Evolutionary conservation across 2,329 filamentous ascomycete genomes (phyloP), one percentile per base, ranked within the genome.

Genomic region (Cadophora luteo-olivacea): DNA sequence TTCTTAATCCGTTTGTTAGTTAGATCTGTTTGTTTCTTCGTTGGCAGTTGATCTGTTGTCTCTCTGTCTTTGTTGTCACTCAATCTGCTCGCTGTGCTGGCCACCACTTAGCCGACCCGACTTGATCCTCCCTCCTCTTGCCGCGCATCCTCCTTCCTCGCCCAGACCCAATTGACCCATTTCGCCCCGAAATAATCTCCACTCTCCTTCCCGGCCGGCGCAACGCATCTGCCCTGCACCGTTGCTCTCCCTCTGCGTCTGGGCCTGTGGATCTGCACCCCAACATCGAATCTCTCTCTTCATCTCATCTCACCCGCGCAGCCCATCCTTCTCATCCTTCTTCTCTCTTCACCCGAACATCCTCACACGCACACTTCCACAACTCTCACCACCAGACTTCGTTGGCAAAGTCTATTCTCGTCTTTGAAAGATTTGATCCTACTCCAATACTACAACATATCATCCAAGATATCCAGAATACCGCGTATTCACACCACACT

Each of bases 381-480:
- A 25, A 38, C 57, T 51, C 33, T 38, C 64, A 33, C 64, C 54
- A 38, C n/a, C 77, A 78, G 81, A 77, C 84, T 86, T 86, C 84
- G 84, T 86, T 86, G 84, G 84, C 84, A 86, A 83, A 86, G 84
- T 85, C 83, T 81, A 70, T 68, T 62, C 72, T 71, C 66, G 73
- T 73, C 70, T 75, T 78, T 74, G 71, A 73, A 58, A 72, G 74
- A 75, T 77, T 72, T 11, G n/a, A 67, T 11, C 38, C 38, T 48
- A 64, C 29, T 32, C 24, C 73, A 74, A 73, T 74, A 75, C 68
- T 76, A 65, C 48, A 57, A 60, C 29, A 33, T 52, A 32, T n/a
- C 22, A 19, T 14, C 41, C 36, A 38, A 72, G 73, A 66, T 41
- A 66, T 52, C 22, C 48, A 41, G 54, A 61, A 66, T 51, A 61